Evolutionary conservation across 305 asterid species (phyloP), one percentile per base, ranked within the genome.

Genomic region (Solanum chacoense): DNA sequence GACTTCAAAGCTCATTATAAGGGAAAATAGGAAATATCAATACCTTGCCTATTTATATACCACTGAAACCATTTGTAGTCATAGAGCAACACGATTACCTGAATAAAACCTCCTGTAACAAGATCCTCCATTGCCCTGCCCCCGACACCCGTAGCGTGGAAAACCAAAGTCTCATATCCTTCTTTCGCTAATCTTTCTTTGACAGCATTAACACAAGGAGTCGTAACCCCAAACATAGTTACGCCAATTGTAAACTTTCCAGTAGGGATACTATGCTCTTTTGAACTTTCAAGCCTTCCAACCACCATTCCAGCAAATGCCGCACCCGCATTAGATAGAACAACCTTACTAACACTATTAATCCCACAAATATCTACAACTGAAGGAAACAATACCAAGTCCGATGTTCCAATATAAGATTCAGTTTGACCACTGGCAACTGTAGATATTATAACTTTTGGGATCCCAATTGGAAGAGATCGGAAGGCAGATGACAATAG

Each of bases 111-210:
- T 91, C 92, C 98, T 92, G 89, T 93, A 89, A 96, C 97, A 91
- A 97, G 99, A 92, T 95, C 98, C 93, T 97, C 99, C 99, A 97
- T 97, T 35, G 99, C 99, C 91, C 96, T 96, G 74, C 99, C 99
- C 87, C 99, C 99, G 18, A 97, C 98, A n/a, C 99, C 99, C 24
- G 99, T 97, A 87, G 99, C 99, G 59, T 97, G 99, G 92, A 97
- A 97, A 89, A 96, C 95, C 92, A 97, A 91, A 86, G 95, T 88
- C 90, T 96, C 98, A 77, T 91, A 97, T 69, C 99, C 99, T 94
- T 97, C 98, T 89, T 88, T 93, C 79, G 78, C 88, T 93, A 96
- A 91, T 91, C 98, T 94, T 86, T 97, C 98, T 92, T 95, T 95
- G 88, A 97, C 98, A 86, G 96, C 96, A 91, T 85, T 94, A 84